phyloP scores from a whole-genome alignment of 441 rosid genomes.

The Pelargonium citronellum region DNA sequence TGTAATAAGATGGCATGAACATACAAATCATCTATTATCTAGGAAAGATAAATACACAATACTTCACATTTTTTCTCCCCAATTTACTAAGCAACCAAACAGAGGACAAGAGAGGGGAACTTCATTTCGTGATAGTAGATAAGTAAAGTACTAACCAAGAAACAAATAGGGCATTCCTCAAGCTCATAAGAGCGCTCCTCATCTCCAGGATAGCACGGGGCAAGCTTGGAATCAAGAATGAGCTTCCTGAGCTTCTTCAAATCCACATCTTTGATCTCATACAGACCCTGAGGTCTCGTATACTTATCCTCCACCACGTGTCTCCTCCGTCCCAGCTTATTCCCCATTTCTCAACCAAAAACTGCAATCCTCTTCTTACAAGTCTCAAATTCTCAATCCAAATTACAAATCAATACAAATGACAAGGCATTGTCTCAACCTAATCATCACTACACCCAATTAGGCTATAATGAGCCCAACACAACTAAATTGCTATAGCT shows the following conservation, averaged over 20 bases:
- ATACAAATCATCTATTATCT: background rate
- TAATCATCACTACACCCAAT: conserved; percentile 4
- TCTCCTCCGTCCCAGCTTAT: conserved; percentile 81
- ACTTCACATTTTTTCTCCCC: background rate
- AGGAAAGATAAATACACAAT: background rate
- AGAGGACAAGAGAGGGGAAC: background rate
- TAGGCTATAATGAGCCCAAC: conserved; percentile 18
- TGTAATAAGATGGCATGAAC: background rate
- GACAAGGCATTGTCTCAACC: conserved; percentile 11
- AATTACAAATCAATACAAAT: conserved; percentile 14
- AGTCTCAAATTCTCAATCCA: conserved; percentile 16
- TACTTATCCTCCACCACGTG: conserved; percentile 89
- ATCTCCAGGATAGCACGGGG: conserved; percentile 95
- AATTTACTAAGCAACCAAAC: conserved; percentile 6
- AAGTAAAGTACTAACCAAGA: conserved; percentile 56
- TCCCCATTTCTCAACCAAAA: conserved; percentile 60
- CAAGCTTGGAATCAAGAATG: conserved; percentile 88
- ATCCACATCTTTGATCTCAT: conserved; percentile 83
- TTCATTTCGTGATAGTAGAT: background rate
- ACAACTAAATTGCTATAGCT: conserved; percentile 2
- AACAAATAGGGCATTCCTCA: conserved; percentile 98
- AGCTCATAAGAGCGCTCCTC: conserved; percentile 67
- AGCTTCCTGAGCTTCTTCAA: conserved; percentile 89
- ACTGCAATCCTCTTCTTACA: conserved; percentile 20
- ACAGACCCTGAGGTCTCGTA: conserved; percentile 86